Evolutionary conservation across 169 alveolate genomes (phyloP).

Genomic region (Eimeria nieschulzi): DNA sequence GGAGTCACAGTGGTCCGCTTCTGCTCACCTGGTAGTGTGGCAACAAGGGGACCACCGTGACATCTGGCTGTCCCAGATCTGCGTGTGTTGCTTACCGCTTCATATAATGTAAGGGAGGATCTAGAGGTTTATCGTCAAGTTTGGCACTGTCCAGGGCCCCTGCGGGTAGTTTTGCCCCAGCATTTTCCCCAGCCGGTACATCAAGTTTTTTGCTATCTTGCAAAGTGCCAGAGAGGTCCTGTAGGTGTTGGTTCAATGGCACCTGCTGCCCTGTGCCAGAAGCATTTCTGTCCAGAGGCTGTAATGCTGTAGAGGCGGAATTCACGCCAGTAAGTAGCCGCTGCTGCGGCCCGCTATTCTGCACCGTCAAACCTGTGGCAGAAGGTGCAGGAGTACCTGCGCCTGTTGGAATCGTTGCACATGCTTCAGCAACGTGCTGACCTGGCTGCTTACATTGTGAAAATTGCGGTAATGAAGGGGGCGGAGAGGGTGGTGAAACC

Average conservation of each 20-base stretch:
- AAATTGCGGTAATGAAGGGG: too few species aligned
- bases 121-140: background rate
- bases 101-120: conserved; percentile 64
- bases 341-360: background rate
- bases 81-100: conserved; percentile 18
- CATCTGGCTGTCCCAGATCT: background rate
- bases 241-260: too few species aligned
- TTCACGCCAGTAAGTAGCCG: conserved; percentile 4
- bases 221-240: too few species aligned
- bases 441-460: too few species aligned
- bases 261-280: background rate
- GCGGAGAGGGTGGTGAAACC: background rate
- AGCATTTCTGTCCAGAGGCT: background rate
- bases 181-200: background rate
- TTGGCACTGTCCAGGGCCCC: too few species aligned
- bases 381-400: conserved; percentile 4
- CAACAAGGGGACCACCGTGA: too few species aligned
- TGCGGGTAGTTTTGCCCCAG: too few species aligned
- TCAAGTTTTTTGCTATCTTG: too few species aligned
- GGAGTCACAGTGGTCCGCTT: too few species aligned
- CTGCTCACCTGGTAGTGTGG: too few species aligned
- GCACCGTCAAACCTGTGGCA: conserved; percentile 9
- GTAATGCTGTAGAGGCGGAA: background rate
- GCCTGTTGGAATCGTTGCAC: background rate
- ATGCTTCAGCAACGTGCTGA: background rate